Conservation (phyloP, 805 yeast species). For the Candida coleopterorum region DNA sequence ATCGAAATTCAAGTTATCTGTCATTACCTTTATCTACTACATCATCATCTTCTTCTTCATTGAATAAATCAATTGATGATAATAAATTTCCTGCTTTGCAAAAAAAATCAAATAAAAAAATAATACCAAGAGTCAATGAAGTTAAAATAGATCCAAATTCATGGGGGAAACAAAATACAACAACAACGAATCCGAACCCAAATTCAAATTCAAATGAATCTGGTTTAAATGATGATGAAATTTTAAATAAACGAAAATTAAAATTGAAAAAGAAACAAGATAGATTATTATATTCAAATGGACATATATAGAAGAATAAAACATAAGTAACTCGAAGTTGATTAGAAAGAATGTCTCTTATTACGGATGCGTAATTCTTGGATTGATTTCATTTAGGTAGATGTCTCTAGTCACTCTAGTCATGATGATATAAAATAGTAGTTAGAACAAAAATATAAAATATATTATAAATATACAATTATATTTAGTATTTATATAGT, state of each 20-base stretch:
- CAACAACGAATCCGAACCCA: too few relatives aligned
- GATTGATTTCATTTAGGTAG: background rate
- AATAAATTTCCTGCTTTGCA: slow-evolving; percentile 47
- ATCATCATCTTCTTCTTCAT: slow-evolving; percentile 3
- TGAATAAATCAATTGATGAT: slow-evolving; percentile 12
- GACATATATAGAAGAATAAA: background rate
- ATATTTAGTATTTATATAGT: too few relatives aligned
- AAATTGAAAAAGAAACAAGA: slow-evolving; percentile 18
- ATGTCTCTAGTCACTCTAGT: too few relatives aligned
- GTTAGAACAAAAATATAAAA: too few relatives aligned
- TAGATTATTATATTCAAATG: slow-evolving; percentile 9
- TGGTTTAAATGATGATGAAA: slow-evolving; percentile 6
- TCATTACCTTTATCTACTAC: background rate
- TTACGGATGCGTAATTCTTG: background rate
- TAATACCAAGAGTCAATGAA: slow-evolving; percentile 59
- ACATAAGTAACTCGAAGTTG: background rate
- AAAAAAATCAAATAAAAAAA: slow-evolving; percentile 32
- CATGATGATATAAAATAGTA: too few relatives aligned
- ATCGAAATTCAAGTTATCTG: slow-evolving; percentile 5
- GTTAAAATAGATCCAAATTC: slow-evolving; percentile 18
- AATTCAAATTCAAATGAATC: background rate
- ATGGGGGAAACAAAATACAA: slow-evolving; percentile 15
- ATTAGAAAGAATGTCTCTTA: background rate
- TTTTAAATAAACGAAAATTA: slow-evolving; percentile 12
- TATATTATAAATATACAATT: too few relatives aligned